Percentiles rank a stretch among this genome's conserved stretches.
Conservation (phyloP, 805 yeast species). For the Candida sanyiensis region DNA sequence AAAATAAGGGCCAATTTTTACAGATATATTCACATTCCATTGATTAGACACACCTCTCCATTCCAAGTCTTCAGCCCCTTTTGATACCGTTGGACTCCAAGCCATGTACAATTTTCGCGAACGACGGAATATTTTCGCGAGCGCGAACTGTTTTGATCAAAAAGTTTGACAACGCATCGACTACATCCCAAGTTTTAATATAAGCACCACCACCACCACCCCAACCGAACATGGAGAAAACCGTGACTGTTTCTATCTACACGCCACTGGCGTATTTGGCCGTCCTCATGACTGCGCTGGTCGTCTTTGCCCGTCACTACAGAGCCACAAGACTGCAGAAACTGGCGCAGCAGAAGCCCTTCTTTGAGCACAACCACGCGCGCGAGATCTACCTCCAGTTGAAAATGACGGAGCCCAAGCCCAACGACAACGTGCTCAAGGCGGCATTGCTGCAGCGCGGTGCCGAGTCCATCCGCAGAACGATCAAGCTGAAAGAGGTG, state of each 20-base stretch:
- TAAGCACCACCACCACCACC: too few species aligned
- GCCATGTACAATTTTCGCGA: too few species aligned
- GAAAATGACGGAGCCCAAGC: constrained; percentile 45
- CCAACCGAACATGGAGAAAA: background rate
- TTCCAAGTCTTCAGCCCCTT: too few species aligned
- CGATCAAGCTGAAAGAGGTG: constrained; percentile 75
- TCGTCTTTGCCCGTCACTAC: constrained; percentile 64
- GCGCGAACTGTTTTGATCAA: too few species aligned
- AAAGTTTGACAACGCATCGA: too few species aligned
- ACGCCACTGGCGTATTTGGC: constrained; percentile 77
- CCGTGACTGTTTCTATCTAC: constrained; percentile 40
- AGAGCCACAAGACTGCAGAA: constrained; percentile 48
- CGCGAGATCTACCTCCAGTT: constrained; percentile 58
- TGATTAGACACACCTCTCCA: too few species aligned
- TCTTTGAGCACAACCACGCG: constrained; percentile 66
- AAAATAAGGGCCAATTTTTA: too few species aligned
- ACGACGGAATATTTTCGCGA: too few species aligned
- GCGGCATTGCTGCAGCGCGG: constrained; percentile 66
- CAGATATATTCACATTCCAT: too few species aligned
- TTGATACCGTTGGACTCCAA: too few species aligned
- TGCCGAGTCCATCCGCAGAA: constrained; percentile 82
- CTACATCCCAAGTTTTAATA: too few species aligned
- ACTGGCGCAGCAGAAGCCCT: constrained; percentile 57
- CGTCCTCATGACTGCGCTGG: constrained; percentile 58
- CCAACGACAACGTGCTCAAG: constrained; percentile 73